Evolutionary conservation across 2,329 filamentous ascomycete species (phyloP).

Genomic region (Conoideocrella luteorostrata): DNA sequence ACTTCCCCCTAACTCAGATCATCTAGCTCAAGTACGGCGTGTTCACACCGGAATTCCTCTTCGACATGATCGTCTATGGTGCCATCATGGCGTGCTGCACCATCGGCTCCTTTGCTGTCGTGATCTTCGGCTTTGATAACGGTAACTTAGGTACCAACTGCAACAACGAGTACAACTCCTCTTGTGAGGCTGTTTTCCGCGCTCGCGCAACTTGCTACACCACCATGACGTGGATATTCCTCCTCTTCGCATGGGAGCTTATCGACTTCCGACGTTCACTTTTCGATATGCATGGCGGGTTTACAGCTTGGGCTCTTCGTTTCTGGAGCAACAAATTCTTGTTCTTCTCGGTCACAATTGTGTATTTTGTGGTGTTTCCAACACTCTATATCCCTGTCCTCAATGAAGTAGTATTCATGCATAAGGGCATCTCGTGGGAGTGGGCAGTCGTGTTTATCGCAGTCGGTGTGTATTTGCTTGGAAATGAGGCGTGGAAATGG

Average conservation of each 20-base stretch:
- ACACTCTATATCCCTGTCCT: constrained; percentile 63
- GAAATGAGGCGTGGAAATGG: constrained; percentile 63
- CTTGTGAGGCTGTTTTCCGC: constrained; percentile 53
- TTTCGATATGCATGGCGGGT: constrained; percentile 43
- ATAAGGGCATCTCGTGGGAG: constrained; percentile 60
- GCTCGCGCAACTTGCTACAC: constrained; percentile 62
- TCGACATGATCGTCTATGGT: constrained; percentile 59
- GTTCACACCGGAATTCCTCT: constrained; percentile 57
- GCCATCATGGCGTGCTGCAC: constrained; percentile 56
- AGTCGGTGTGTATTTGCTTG: constrained; percentile 54
- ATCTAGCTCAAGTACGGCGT: constrained; percentile 41
- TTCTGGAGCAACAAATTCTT: constrained; percentile 50
- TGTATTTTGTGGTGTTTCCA: constrained; percentile 51
- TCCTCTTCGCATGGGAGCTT: constrained; percentile 66
- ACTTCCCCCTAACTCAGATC: too few relatives aligned
- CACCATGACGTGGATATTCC: constrained; percentile 60
- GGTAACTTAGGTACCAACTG: constrained; percentile 53
- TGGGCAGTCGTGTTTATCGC: constrained; percentile 62
- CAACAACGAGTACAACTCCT: constrained; percentile 44
- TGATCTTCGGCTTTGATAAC: constrained; percentile 48
- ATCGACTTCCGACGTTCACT: constrained; percentile 59
- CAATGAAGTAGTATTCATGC: constrained; percentile 60
- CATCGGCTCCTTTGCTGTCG: constrained; percentile 49
- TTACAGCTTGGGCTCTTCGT: constrained; percentile 48
- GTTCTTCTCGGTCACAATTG: constrained; percentile 42